Base-by-base conservation (phyloP, 1,284 basidiomycete species). In the Boletus smithii region DNA sequence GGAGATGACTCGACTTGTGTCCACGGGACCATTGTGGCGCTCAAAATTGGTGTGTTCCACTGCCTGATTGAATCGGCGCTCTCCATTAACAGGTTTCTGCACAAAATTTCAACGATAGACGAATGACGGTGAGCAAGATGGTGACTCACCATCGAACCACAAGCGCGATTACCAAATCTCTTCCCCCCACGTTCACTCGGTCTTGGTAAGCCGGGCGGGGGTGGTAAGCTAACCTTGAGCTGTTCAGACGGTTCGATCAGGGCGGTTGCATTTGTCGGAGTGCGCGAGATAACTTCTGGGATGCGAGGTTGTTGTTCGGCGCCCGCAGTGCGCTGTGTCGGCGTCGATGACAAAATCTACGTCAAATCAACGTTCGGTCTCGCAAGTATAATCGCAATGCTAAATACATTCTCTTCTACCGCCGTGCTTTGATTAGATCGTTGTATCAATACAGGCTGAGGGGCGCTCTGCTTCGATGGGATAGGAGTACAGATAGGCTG, bases 181-280 rank as follows among this genome's bases (percentile, higher is more conserved):
- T 13, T 32, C 14, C 4, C 11, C 37, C 32, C n/a, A 42, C 16
- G 49, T 11, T 17, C 16, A 24, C 3, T 26, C 5, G 45, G 50
- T 16, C 14, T 50, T 11, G 58, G 8, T 16, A 59, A 23, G 20
- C 55, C 58, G 0, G 62, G 50, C 0, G 61, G 57, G 7, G 39
- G 13, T 22, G 58, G 45, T n/a, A 49, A 11, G 18, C n/a, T 51
- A 8, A 27, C 44, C 11, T 18, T 36, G n/a, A 3, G 17, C 4
- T 39, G 43, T 26, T 18, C n/a, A 3, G 36, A n/a, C 8, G 44
- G n/a, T 2, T 37, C 33, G 5, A 9, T 9, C 16, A 10, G 1
- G 7, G 17, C 2, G 4, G 8, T 27, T 10, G 42, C 6, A 17
- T 30, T 26, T 3, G 41, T 36, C 4, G 47, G 37, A 7, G 45